phyloP scores from a whole-genome alignment of 257 asterid genomes.

The Mentha longifolia region DNA sequence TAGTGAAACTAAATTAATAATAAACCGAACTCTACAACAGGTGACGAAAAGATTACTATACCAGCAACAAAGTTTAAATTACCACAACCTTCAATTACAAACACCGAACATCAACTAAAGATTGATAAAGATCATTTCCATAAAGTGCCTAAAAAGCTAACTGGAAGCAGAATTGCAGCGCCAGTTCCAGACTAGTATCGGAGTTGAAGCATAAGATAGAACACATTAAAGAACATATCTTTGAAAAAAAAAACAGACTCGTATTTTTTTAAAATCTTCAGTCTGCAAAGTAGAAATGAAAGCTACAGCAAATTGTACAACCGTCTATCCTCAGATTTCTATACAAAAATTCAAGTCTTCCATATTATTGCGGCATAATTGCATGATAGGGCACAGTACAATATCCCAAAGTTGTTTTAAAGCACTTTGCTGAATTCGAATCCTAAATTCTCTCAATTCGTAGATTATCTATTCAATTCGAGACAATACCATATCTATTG shows the following conservation, averaged over 20 bases:
- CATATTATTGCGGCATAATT: neutral
- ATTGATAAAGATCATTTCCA: neutral
- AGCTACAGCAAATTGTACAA: slow-evolving; percentile 3
- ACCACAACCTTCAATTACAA: neutral
- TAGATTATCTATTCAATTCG: neutral
- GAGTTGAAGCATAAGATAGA: no score
- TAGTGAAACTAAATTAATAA: slow-evolving; percentile 11
- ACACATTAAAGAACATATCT: slow-evolving; percentile 18
- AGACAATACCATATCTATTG: neutral
- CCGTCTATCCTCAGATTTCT: slow-evolving; percentile 11
- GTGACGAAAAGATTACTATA: neutral
- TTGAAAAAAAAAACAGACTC: neutral
- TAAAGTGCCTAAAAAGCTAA: no score
- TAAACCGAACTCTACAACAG: slow-evolving; percentile 13
- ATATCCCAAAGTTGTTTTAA: neutral
- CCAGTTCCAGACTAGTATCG: no score
- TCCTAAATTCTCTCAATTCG: neutral
- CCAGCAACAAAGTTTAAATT: neutral
- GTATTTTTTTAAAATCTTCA: neutral
- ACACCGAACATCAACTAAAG: slow-evolving; percentile 1
- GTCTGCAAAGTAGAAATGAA: slow-evolving; percentile 1
- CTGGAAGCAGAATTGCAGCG: no score
- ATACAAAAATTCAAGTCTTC: neutral
- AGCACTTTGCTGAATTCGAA: neutral
- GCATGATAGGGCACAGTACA: neutral